Evolutionary conservation across 768 basidiomycete species (phyloP).

Genomic region (Hygrocybe coccinea): DNA sequence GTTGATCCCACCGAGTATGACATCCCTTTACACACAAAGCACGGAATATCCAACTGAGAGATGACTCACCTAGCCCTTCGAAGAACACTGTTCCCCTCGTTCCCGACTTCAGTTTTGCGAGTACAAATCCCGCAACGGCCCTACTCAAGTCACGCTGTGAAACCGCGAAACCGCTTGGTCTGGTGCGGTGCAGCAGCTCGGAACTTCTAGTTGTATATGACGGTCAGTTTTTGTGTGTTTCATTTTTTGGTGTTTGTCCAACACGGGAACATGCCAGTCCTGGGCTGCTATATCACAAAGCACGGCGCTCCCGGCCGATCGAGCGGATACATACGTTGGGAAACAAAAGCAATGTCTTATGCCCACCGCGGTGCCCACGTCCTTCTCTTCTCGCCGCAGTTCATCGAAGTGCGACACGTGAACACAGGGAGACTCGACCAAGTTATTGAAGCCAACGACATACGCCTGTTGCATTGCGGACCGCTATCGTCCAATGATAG

Average conservation of each 20-base stretch:
- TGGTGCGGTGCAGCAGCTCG: slow-evolving; percentile 48
- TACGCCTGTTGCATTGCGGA: slow-evolving; percentile 57
- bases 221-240: slow-evolving; percentile 38
- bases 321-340: slow-evolving; percentile 71
- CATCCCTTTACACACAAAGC: background rate
- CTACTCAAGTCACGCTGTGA: slow-evolving; percentile 58
- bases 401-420: slow-evolving; percentile 68
- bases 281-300: slow-evolving; percentile 74
- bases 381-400: slow-evolving; percentile 68
- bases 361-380: slow-evolving; percentile 58
- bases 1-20: slow-evolving; percentile 65
- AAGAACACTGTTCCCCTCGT: slow-evolving; percentile 44
- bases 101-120: slow-evolving; percentile 51
- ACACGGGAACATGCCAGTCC: slow-evolving; percentile 36
- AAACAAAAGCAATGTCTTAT: slow-evolving; percentile 60
- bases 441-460: slow-evolving; percentile 70
- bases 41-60: background rate
- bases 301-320: slow-evolving; percentile 61
- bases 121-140: slow-evolving; percentile 37
- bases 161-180: slow-evolving; percentile 57
- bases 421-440: slow-evolving; percentile 68
- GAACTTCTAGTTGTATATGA: slow-evolving; percentile 75
- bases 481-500: slow-evolving; percentile 36
- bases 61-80: slow-evolving; percentile 31
- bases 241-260: background rate